phyloP scores from a whole-genome alignment of 805 yeast genomes.

The Dipodascopsis uninucleata region DNA sequence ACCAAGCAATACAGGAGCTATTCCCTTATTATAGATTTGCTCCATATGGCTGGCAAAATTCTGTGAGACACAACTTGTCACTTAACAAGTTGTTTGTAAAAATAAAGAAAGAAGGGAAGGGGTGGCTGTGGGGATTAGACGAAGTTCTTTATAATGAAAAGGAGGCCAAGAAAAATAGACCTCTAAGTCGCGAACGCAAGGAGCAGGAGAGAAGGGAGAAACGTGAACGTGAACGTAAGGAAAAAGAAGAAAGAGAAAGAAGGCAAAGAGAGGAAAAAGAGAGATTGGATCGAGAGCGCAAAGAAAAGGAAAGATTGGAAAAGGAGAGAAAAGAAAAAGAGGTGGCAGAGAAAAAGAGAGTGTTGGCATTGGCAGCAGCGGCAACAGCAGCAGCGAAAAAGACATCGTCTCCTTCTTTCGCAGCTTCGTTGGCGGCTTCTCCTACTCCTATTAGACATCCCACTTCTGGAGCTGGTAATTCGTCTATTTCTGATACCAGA shows the following conservation, averaged over 20 bases:
- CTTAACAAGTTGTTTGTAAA: conserved; percentile 80
- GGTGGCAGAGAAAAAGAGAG: conserved; percentile 28
- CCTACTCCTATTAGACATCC: conserved; percentile 1
- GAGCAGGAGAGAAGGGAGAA: conserved; percentile 52
- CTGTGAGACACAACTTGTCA: conserved; percentile 85
- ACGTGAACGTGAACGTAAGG: conserved; percentile 32
- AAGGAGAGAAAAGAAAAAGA: conserved; percentile 25
- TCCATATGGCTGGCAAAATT: conserved; percentile 96
- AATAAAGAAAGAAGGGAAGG: conserved; percentile 82
- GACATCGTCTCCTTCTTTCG: conserved; percentile 1
- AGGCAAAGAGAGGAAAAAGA: conserved; percentile 37
- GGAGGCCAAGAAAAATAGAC: conserved; percentile 64
- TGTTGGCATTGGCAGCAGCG: conserved; percentile 18
- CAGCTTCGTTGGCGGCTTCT: background rate
- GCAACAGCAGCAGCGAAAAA: conserved; percentile 19
- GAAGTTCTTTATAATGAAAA: conserved; percentile 78
- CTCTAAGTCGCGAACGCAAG: conserved; percentile 52
- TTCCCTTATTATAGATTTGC: conserved; percentile 92
- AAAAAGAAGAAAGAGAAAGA: conserved; percentile 37
- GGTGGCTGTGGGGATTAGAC: conserved; percentile 93
- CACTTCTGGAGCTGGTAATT: background rate
- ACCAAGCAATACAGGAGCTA: conserved; percentile 77
- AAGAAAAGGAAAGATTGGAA: conserved; percentile 19
- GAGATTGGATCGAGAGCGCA: conserved; percentile 29
- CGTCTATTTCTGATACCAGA: background rate